Conservation (phyloP, 2,329 filamentous ascomycete genomes). For the Penicillium hordei region DNA sequence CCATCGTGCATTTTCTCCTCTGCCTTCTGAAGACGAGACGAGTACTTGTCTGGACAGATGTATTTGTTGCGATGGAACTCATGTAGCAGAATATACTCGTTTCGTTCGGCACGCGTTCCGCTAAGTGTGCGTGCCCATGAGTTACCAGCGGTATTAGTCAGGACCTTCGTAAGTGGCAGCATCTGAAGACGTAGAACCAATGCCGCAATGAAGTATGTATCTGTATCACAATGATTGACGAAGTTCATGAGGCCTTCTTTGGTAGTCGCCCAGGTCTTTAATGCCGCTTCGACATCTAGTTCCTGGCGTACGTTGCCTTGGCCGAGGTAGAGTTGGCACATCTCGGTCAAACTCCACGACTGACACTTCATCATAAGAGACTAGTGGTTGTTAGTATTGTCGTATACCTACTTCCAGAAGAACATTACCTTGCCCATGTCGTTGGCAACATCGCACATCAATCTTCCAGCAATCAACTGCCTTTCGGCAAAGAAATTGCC, state of each 20-base stretch:
- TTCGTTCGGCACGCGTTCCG: conserved; percentile 92
- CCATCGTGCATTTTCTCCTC: conserved; percentile 68
- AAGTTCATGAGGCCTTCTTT: conserved; percentile 90
- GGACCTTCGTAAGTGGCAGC: conserved; percentile 86
- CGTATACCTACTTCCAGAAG: neutral
- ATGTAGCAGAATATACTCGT: conserved; percentile 98
- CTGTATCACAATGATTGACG: conserved; percentile 87
- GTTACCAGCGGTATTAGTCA: conserved; percentile 95
- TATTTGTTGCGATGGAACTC: conserved; percentile 97
- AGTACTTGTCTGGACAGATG: conserved; percentile 94
- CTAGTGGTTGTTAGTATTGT: conserved; percentile 36
- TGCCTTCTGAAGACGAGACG: conserved; percentile 69
- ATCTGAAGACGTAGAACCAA: conserved; percentile 87
- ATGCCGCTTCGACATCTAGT: conserved; percentile 80
- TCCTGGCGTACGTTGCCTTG: conserved; percentile 73
- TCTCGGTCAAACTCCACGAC: conserved; percentile 96
- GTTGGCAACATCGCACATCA: conserved; percentile 92
- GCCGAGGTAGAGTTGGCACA: conserved; percentile 87
- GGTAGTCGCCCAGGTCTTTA: conserved; percentile 82
- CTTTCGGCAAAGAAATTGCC: conserved; percentile 91
- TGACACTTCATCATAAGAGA: conserved; percentile 96
- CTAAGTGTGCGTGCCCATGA: conserved; percentile 96
- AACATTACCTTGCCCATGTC: conserved; percentile 75
- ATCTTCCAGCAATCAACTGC: conserved; percentile 80
- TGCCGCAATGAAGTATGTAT: conserved; percentile 94